Percentiles rank a stretch among this genome's conserved stretches.
Evolutionary conservation across 2,329 filamentous ascomycete species (phyloP).

Genomic region (Fusarium heterosporum): DNA sequence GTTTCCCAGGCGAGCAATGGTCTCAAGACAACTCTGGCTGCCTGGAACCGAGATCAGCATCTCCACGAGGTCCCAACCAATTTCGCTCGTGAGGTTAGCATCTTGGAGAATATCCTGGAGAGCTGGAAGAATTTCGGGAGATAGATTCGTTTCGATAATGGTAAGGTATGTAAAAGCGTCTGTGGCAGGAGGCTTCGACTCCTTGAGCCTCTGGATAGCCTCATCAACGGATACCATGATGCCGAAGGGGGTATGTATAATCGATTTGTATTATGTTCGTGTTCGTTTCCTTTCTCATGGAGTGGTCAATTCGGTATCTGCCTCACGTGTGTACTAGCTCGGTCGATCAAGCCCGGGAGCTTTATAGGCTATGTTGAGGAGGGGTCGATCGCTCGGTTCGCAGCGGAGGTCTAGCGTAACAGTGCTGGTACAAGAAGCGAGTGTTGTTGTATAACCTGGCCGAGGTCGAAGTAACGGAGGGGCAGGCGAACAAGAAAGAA

Average conservation of each 20-base stretch:
- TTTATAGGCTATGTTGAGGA: conserved; percentile 23
- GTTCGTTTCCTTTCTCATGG: neutral
- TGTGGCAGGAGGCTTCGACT: conserved; percentile 63
- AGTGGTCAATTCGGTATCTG: neutral
- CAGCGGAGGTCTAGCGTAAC: conserved; percentile 2
- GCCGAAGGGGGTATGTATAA: neutral
- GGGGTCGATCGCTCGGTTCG: conserved; percentile 25
- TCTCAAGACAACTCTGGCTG: conserved; percentile 77
- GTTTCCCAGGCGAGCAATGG: conserved; percentile 81
- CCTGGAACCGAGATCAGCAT: conserved; percentile 76
- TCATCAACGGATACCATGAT: conserved; percentile 53
- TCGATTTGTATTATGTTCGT: neutral
- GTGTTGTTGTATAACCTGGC: neutral
- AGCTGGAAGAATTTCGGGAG: conserved; percentile 72
- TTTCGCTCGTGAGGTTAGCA: conserved; percentile 75
- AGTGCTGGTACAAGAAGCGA: conserved; percentile 4
- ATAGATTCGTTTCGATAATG: conserved; percentile 79
- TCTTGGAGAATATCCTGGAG: conserved; percentile 78
- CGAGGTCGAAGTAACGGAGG: neutral
- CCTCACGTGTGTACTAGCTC: conserved; percentile 13
- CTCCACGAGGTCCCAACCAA: conserved; percentile 86
- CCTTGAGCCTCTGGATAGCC: conserved; percentile 59
- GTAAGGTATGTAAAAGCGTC: conserved; percentile 83
- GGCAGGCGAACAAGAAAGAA: neutral
- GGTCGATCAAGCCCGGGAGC: conserved; percentile 7